These are phyloP conservation scores for Spathaspora sp. DNA, from an alignment of 805 yeast genomes.

Conservation along the genomic window DNA sequence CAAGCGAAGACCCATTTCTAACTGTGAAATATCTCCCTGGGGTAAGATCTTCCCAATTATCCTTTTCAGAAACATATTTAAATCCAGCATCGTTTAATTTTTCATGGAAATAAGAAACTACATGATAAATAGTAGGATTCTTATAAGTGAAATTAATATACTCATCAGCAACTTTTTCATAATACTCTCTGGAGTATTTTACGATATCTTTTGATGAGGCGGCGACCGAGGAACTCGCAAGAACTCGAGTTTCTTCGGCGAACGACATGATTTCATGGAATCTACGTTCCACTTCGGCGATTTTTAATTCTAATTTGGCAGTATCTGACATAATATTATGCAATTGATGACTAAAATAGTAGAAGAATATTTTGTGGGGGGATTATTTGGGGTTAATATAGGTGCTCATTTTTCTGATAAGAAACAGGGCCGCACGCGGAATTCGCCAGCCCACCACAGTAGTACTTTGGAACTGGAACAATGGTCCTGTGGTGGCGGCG, in stretches of 20 bases:
- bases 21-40: constrained; percentile 63
- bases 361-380: no score
- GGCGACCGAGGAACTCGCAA: neutral
- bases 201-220: neutral
- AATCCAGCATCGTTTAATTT: constrained; percentile 60
- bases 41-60: constrained; percentile 42
- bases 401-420: neutral
- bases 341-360: neutral
- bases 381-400: neutral
- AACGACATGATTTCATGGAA: neutral
- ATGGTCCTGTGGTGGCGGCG: neutral
- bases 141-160: constrained; percentile 70
- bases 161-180: constrained; percentile 31
- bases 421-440: neutral
- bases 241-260: neutral
- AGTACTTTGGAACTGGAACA: neutral
- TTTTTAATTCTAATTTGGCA: no score
- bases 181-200: constrained; percentile 15
- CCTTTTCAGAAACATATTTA: constrained; percentile 60
- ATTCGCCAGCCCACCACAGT: neutral
- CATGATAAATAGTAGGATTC: constrained; percentile 76
- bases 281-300: neutral
- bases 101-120: constrained; percentile 48
- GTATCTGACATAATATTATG: no score
- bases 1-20: constrained; percentile 64